Base-by-base conservation (phyloP, 2,329 filamentous ascomycete genomes). In the Pleurostoma richardsiae region DNA sequence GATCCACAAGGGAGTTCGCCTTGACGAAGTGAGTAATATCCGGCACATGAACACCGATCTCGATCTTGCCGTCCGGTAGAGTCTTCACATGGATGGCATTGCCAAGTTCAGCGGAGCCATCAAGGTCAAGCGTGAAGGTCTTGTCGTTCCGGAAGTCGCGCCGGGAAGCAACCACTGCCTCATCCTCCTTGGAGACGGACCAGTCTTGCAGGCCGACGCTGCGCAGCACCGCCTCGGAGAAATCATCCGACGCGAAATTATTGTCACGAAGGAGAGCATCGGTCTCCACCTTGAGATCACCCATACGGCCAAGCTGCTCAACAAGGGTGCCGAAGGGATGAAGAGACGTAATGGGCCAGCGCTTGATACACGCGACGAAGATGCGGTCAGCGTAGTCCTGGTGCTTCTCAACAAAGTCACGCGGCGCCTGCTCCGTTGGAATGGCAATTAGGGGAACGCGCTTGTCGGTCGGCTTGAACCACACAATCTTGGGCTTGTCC, bases 391-490 rank as follows among this genome's bases (percentile, higher is more conserved):
- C 90, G 59, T 97, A 99, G 30, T 96, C 90, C 66, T 96, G 90
- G 66, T 99, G 94, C 69, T 94, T 96, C 74, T 99, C 94, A 29
- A 99, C 94, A 59, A 99, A 99, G 70, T 97, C 94, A 33, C 90
- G 86, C 26, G 94, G 94, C 6, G 94, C 94, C 70, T 99, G 94
- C 67, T 99, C 94, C 3, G 94, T 99, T 2, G 94, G 94, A 54
- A 99, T 99, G 45, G 94, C 94, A 67, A 99, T 99, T 55, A 99
- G 77, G 43, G 94, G 94, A 42, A 99, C 94, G 62, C 94, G 90
- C 80, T 99, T 97, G 71, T 99, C 94, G 1, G 94, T 99, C 49
- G 94, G 94, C 77, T 99, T 99, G 76, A 99, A 99, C 94, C 94
- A 99, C 39, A 99, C 94, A 70, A 99, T 99, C 83, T 99, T 99